phyloP scores from a whole-genome alignment of 2,329 filamentous ascomycete genomes.

The Colletotrichum endophyticum region DNA sequence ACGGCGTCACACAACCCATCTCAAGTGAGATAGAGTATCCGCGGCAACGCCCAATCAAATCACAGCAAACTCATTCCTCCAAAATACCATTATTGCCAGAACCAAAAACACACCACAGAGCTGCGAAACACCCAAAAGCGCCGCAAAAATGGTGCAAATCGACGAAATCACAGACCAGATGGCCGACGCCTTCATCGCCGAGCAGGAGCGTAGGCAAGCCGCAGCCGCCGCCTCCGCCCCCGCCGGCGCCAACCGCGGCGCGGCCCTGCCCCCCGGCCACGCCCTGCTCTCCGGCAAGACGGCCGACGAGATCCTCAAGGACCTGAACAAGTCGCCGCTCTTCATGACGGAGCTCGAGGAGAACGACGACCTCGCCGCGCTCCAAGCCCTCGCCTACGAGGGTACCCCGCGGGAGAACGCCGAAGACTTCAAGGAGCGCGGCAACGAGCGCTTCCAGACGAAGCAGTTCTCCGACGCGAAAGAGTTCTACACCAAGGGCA shows the following conservation, averaged over 20 bases:
- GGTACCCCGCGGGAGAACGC: conserved; percentile 86
- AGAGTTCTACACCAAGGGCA: conserved; percentile 91
- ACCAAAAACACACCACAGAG: not conserved
- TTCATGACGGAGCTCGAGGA: conserved; percentile 97
- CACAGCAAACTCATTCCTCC: not conserved
- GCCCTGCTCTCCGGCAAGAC: conserved; percentile 45
- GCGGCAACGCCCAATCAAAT: not conserved
- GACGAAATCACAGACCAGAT: conserved; percentile 49
- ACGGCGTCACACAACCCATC: not conserved
- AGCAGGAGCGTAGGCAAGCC: not conserved
- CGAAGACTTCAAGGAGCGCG: conserved; percentile 85
- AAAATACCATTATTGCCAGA: not conserved
- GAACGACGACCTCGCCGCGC: conserved; percentile 83
- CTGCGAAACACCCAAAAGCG: not conserved
- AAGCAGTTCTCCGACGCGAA: conserved; percentile 82
- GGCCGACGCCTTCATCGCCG: conserved; percentile 34
- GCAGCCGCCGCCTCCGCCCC: not conserved
- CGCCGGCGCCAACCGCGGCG: conserved; percentile 32
- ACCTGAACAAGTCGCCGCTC: conserved; percentile 71
- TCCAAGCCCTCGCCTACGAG: conserved; percentile 91
- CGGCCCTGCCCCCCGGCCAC: conserved; percentile 51
- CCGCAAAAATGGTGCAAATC: conserved; percentile 28
- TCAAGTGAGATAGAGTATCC: not conserved
- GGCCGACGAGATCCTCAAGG: conserved; percentile 59
- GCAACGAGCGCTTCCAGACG: conserved; percentile 83